These are phyloP conservation scores for Exophiala sideris DNA, from an alignment of 2,329 filamentous ascomycete genomes.

Conservation along the genomic window DNA sequence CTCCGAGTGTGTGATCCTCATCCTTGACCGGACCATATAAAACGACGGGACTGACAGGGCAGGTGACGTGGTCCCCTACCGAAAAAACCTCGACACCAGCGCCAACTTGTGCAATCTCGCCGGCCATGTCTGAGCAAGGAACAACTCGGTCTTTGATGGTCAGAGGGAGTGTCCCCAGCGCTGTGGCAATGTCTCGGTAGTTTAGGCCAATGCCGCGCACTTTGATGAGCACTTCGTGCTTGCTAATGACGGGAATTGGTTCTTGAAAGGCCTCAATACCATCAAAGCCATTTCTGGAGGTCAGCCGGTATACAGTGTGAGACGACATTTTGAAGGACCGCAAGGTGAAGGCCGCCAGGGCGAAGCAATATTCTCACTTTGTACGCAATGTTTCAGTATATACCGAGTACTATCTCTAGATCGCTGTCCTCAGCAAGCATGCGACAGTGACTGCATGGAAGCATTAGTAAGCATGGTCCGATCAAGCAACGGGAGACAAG, in stretches of 20 bases:
- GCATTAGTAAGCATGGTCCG: too few relatives aligned
- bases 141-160: slow-evolving; percentile 33
- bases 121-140: slow-evolving; percentile 41
- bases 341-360: too few relatives aligned
- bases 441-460: too few relatives aligned
- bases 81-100: slow-evolving; percentile 33
- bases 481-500: too few relatives aligned
- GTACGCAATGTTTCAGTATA: too few relatives aligned
- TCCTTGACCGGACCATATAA: slow-evolving; percentile 37
- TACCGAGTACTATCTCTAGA: too few relatives aligned
- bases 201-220: slow-evolving; percentile 49
- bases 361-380: too few relatives aligned
- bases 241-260: slow-evolving; percentile 47
- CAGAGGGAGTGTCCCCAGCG: slow-evolving; percentile 42
- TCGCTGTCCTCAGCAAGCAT: too few relatives aligned
- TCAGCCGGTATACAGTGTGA: slow-evolving; percentile 29
- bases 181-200: slow-evolving; percentile 49
- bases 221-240: slow-evolving; percentile 62
- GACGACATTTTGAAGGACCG: too few relatives aligned
- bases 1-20: slow-evolving; percentile 28
- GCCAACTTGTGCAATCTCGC: slow-evolving; percentile 37
- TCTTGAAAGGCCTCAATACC: slow-evolving; percentile 34
- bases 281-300: slow-evolving; percentile 46
- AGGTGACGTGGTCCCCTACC: slow-evolving; percentile 38
- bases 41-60: slow-evolving; percentile 38